Percentiles rank a stretch among this genome's conserved stretches.
phyloP scores from a whole-genome alignment of 768 basidiomycete genomes.

The Podaxis sp. region DNA sequence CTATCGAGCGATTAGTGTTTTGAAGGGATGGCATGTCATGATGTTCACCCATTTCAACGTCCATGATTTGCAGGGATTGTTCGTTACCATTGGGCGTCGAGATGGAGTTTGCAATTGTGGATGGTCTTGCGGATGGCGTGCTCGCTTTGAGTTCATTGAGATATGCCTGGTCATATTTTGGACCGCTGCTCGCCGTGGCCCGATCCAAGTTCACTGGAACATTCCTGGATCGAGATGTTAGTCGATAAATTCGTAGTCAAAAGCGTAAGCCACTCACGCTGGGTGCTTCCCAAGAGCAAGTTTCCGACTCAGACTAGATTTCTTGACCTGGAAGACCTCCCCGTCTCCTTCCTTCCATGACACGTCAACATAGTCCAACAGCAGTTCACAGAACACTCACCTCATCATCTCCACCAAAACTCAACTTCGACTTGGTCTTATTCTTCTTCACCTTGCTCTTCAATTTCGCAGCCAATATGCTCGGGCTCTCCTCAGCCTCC shows the following conservation, averaged over 20 bases:
- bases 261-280: conserved; percentile 30
- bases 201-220: conserved; percentile 49
- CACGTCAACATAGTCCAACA: background rate
- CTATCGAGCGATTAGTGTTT: conserved; percentile 16
- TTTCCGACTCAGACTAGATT: conserved; percentile 70
- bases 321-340: conserved; percentile 76
- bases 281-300: conserved; percentile 52
- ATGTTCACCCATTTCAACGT: conserved; percentile 23
- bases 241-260: background rate
- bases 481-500: conserved; percentile 48
- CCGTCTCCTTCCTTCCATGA: conserved; percentile 46
- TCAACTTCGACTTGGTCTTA: conserved; percentile 64
- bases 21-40: background rate
- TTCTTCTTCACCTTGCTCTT: conserved; percentile 69
- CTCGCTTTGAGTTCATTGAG: conserved; percentile 76
- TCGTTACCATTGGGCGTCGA: conserved; percentile 43
- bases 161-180: conserved; percentile 69
- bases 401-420: conserved; percentile 73
- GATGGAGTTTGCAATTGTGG: conserved; percentile 35
- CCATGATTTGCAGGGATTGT: conserved; percentile 26
- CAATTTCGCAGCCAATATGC: conserved; percentile 56
- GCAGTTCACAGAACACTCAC: conserved; percentile 30
- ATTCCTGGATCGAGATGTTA: conserved; percentile 25
- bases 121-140: conserved; percentile 55
- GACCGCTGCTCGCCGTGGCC: conserved; percentile 49